phyloP scores from a whole-genome alignment of 2,329 filamentous ascomycete genomes.

The Aspergillus calidoustus region DNA sequence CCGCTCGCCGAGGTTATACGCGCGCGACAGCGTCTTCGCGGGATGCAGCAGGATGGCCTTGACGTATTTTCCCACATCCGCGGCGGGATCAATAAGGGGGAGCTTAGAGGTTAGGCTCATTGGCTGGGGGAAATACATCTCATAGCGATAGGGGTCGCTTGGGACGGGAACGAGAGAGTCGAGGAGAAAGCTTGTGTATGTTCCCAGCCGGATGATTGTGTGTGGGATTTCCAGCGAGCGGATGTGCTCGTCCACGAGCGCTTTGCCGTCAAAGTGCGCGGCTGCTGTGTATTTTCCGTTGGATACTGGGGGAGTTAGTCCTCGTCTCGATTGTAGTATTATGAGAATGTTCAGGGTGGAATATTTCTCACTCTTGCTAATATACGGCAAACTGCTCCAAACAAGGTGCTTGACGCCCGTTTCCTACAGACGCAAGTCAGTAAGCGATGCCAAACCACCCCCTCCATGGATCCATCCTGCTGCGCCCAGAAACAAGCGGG shows the following conservation, averaged over 20 bases:
- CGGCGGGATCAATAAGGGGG: constrained; percentile 18
- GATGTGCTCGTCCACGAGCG: constrained; percentile 58
- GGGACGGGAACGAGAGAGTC: constrained; percentile 9
- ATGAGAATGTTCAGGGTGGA: too few relatives aligned
- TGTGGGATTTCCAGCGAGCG: constrained; percentile 30
- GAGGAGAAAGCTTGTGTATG: constrained; percentile 13
- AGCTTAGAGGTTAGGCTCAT: constrained; percentile 1
- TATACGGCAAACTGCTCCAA: constrained; percentile 24
- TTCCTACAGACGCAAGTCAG: not conserved
- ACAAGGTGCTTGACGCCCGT: constrained; percentile 10
- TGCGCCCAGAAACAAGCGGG: constrained; percentile 5
- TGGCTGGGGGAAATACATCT: constrained; percentile 2
- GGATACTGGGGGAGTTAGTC: constrained; percentile 25
- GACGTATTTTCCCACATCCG: constrained; percentile 26
- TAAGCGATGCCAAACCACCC: not conserved
- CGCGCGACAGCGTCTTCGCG: constrained; percentile 48
- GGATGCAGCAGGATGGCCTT: constrained; percentile 39
- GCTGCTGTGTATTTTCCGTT: constrained; percentile 35
- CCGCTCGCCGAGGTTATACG: constrained; percentile 49
- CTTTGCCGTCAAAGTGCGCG: constrained; percentile 61
- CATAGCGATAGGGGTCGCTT: not conserved
- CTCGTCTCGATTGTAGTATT: too few relatives aligned
- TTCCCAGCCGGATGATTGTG: constrained; percentile 23
- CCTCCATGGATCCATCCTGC: too few relatives aligned
- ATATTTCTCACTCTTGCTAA: constrained; percentile 31